phyloP scores from a whole-genome alignment of 768 basidiomycete species.

The Suillus decipiens region DNA sequence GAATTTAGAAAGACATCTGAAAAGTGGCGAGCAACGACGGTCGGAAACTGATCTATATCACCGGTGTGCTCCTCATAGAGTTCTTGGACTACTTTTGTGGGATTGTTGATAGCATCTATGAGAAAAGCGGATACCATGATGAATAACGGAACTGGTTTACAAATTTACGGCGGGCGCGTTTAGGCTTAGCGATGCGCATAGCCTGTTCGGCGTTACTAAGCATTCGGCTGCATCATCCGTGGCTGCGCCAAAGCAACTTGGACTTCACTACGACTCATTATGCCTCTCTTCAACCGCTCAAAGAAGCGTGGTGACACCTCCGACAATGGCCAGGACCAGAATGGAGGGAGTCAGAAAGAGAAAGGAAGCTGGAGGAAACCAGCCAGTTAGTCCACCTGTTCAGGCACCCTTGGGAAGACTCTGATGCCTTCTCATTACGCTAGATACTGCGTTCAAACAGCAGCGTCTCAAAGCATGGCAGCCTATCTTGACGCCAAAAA shows the following conservation, averaged over 20 bases:
- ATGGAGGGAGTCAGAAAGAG: constrained; percentile 66
- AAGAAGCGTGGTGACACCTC: constrained; percentile 41
- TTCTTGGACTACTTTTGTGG: constrained; percentile 48
- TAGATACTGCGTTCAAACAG: constrained; percentile 99
- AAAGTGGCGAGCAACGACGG: constrained; percentile 50
- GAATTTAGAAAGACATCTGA: constrained; percentile 39
- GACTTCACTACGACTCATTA: constrained; percentile 34
- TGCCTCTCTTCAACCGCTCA: constrained; percentile 59
- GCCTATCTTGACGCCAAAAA: constrained; percentile 97
- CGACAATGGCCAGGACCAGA: constrained; percentile 41
- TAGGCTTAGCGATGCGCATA: constrained; percentile 2
- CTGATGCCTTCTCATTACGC: constrained; percentile 10
- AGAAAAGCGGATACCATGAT: constrained; percentile 56
- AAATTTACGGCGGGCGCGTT: background rate
- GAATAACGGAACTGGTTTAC: background rate
- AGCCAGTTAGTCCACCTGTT: constrained; percentile 58
- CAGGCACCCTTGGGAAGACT: constrained; percentile 17
- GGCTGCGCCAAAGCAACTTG: constrained; percentile 16
- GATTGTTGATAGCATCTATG: constrained; percentile 50
- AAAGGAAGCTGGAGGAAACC: constrained; percentile 85
- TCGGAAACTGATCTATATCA: constrained; percentile 37
- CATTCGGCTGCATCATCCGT: constrained; percentile 5
- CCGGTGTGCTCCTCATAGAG: constrained; percentile 40
- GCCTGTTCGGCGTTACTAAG: constrained; percentile 3
- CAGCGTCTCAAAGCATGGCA: constrained; percentile 99